Conservation (phyloP, 2,329 filamentous ascomycete species). For the Ascochyta rabiei region DNA sequence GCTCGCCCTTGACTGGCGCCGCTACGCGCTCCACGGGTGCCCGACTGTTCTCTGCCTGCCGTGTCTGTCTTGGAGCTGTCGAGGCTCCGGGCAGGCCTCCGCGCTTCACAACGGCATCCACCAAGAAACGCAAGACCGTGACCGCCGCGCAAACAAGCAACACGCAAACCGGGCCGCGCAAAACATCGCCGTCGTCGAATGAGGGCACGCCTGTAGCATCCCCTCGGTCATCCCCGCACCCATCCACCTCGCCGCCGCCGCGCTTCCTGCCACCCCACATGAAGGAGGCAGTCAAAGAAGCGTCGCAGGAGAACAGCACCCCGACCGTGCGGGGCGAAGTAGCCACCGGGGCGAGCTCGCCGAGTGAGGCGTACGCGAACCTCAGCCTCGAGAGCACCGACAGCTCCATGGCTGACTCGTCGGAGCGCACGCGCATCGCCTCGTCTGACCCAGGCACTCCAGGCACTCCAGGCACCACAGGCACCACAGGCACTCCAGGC, state of each 20-base stretch:
- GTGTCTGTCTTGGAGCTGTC: conserved; percentile 45
- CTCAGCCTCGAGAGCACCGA: conserved; percentile 56
- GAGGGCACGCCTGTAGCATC: conserved; percentile 39
- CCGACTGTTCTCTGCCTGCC: conserved; percentile 14
- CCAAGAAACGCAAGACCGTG: conserved; percentile 56
- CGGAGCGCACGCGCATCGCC: conserved; percentile 28
- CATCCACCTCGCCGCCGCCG: conserved; percentile 46
- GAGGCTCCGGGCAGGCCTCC: conserved; percentile 48
- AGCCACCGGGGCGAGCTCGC: conserved; percentile 52
- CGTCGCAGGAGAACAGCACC: conserved; percentile 33
- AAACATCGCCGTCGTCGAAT: conserved; percentile 40
- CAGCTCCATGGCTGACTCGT: conserved; percentile 31
- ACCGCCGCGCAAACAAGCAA: conserved; percentile 32
- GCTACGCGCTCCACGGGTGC: conserved; percentile 10
- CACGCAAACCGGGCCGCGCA: conserved; percentile 9
- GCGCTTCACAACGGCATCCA: conserved; percentile 50
- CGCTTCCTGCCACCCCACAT: conserved; percentile 63
- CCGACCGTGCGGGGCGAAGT: conserved; percentile 43
- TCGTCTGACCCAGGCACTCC: conserved; percentile 9
- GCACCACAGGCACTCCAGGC: background rate
- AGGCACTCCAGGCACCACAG: too few relatives aligned
- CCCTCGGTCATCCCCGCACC: conserved; percentile 47
- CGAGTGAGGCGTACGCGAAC: conserved; percentile 60
- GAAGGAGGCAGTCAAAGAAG: conserved; percentile 57
- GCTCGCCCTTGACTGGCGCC: conserved; percentile 25